A percentile compares a stretch with the other conserved stretches of the same genome.
Conservation (phyloP, 176 grass and related monocot genomes). For the Melocanna baccifera region DNA sequence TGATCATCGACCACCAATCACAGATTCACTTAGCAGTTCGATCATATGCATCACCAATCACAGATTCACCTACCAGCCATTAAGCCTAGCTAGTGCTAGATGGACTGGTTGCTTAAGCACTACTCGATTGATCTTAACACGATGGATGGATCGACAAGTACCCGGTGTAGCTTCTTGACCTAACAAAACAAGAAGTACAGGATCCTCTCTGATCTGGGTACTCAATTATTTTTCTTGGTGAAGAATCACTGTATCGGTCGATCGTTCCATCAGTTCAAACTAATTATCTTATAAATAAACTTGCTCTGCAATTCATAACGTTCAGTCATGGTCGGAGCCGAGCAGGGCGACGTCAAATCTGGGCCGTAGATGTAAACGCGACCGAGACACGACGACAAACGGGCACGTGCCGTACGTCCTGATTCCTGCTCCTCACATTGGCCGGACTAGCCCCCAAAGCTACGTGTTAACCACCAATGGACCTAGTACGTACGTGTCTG, state of each 20-base stretch:
- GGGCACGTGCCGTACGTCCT: neutral
- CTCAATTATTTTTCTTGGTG: neutral
- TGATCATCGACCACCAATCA: conserved; percentile 2
- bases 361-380: conserved; percentile 5
- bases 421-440: neutral
- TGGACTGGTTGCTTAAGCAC: neutral
- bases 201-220: neutral
- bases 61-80: neutral
- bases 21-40: neutral
- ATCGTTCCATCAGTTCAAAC: neutral
- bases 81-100: neutral
- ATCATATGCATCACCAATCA: conserved; percentile 1
- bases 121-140: neutral
- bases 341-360: neutral
- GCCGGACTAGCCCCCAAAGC: neutral
- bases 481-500: neutral
- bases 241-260: neutral
- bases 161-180: conserved; percentile 6
- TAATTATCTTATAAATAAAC: neutral
- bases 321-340: neutral
- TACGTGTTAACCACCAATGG: conserved; percentile 1
- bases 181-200: neutral
- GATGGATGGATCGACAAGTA: neutral
- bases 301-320: neutral
- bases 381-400: conserved; percentile 9